A percentile compares a stretch with the other conserved stretches of the same genome.
Evolutionary conservation across 352 stramenopile species (phyloP).

Genomic region (Globisporangium yorkense): DNA sequence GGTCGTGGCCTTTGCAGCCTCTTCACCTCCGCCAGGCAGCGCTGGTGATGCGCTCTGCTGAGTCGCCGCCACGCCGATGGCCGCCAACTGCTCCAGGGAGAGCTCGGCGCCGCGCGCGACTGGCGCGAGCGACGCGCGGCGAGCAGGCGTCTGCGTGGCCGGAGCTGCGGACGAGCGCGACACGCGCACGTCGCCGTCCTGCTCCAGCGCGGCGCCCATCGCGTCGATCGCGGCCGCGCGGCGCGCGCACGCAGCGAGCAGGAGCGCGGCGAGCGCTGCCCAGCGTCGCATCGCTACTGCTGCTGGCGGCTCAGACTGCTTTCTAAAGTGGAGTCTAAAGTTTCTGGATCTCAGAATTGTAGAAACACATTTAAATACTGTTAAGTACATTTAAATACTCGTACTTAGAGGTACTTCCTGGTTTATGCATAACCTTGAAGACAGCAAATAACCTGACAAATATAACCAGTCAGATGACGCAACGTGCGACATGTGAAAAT

Average conservation of each 20-base stretch:
- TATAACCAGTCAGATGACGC: no score
- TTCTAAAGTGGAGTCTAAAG: no score
- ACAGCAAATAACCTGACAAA: no score
- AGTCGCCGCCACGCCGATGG: conserved; percentile 8
- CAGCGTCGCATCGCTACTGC: neutral
- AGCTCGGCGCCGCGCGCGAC: conserved; percentile 7
- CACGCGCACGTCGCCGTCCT: neutral
- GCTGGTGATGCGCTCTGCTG: neutral
- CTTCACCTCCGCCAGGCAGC: neutral
- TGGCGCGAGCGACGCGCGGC: neutral
- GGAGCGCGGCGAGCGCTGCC: neutral
- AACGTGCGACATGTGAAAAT: neutral
- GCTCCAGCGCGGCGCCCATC: conserved; percentile 12
- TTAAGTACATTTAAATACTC: no score
- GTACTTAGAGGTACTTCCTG: no score
- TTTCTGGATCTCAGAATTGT: no score
- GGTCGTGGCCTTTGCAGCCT: neutral
- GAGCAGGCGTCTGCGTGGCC: neutral
- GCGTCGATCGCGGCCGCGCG: conserved; percentile 1
- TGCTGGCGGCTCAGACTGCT: no score
- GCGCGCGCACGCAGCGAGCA: neutral
- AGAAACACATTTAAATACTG: no score
- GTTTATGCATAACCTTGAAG: no score
- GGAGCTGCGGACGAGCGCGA: neutral
- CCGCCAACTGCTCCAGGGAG: conserved; percentile 9